Conservation (phyloP, 495 filamentous ascomycete genomes). For the Polyplosphaeria fusca region DNA sequence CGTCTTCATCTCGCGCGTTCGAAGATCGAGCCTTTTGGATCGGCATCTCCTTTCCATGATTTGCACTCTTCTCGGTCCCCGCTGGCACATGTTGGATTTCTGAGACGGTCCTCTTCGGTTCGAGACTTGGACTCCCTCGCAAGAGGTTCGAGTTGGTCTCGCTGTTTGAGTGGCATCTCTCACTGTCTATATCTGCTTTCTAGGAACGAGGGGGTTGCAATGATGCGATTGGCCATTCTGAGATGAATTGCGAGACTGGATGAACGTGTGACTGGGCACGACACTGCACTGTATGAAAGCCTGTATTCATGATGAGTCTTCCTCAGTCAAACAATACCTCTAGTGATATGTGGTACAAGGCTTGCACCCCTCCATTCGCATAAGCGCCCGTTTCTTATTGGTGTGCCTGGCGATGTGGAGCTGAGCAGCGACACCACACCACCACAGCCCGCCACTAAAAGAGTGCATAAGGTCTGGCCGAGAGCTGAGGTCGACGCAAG, state of each 20-base stretch:
- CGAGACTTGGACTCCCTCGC: not conserved
- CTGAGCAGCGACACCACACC: not conserved
- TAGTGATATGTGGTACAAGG: no score
- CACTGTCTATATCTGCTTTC: no score
- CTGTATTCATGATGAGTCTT: no score
- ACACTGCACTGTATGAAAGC: no score
- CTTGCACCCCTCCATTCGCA: no score
- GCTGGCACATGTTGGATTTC: not conserved
- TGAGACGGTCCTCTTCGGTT: not conserved
- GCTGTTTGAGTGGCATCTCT: no score
- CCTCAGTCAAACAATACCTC: no score
- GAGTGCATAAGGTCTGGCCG: not conserved
- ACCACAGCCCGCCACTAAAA: not conserved
- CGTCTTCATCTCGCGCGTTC: not conserved
- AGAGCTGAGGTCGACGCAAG: not conserved
- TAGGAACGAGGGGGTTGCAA: no score
- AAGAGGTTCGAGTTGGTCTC: not conserved
- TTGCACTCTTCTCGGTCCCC: not conserved
- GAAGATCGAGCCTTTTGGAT: not conserved
- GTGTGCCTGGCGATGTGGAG: not conserved
- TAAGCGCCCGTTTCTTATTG: not conserved
- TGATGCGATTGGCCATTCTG: no score
- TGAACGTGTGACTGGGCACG: no score
- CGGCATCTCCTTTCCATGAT: not conserved
- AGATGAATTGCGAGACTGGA: no score